phyloP scores from a whole-genome alignment of 345 rosid genomes.

The Dimocarpus longan region DNA sequence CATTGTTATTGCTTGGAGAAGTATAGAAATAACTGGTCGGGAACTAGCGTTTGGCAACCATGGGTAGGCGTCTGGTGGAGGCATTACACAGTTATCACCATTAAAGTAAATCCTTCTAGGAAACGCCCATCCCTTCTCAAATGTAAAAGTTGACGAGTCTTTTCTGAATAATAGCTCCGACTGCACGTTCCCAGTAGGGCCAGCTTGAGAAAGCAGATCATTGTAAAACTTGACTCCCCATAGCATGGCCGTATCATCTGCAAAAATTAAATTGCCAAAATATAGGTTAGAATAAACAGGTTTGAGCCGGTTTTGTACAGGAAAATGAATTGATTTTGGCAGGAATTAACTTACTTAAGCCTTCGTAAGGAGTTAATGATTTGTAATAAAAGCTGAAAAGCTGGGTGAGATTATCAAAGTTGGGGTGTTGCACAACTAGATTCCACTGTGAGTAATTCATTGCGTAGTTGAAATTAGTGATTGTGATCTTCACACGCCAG shows the following conservation, averaged over 20 bases:
- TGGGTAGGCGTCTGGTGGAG: conserved; percentile 88
- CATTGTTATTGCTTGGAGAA: conserved; percentile 18
- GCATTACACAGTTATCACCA: conserved; percentile 94
- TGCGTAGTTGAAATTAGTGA: conserved; percentile 80
- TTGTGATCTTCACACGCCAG: conserved; percentile 90
- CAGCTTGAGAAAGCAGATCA: conserved; percentile 81
- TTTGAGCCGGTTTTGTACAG: not conserved
- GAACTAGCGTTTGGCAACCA: conserved; percentile 69
- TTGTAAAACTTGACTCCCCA: conserved; percentile 91
- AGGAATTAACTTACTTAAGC: conserved; percentile 59
- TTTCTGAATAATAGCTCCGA: conserved; percentile 84
- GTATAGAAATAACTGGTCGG: conserved; percentile 34
- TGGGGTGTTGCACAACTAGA: conserved; percentile 86
- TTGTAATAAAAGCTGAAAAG: conserved; percentile 77
- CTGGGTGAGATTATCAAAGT: conserved; percentile 73
- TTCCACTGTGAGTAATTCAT: conserved; percentile 88
- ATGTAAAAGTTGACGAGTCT: conserved; percentile 68
- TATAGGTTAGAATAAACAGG: not conserved
- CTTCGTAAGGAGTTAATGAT: conserved; percentile 72
- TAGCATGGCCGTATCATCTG: conserved; percentile 91
- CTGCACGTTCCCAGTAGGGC: conserved; percentile 81
- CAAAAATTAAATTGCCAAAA: conserved; percentile 14
- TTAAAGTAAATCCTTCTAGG: conserved; percentile 85
- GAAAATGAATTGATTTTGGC: not conserved
- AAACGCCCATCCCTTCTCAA: conserved; percentile 95